Base-by-base conservation (phyloP, 1,284 basidiomycete species). In the Limonomyces culmigenus region DNA sequence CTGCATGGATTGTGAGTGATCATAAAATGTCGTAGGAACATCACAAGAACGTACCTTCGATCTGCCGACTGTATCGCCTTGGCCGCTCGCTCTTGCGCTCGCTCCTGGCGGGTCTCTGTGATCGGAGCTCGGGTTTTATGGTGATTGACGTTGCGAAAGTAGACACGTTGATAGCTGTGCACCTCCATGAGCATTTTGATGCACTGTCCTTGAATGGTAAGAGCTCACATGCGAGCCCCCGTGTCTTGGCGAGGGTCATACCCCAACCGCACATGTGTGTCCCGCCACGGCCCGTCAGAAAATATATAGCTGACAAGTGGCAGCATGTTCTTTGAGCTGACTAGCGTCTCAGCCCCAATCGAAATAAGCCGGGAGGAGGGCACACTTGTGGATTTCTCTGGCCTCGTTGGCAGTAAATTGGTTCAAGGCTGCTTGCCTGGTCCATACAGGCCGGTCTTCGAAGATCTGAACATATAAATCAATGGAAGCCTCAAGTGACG, bases 251-350 rank as follows among this genome's bases (percentile, higher is more conserved):
- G 64, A 10, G 92, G 91, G 50, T 99, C 93, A 50, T 93, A 97
- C 3, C 79, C 78, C 40, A 89, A 83, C 31, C 75, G 70, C 18
- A 97, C 69, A 33, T 93, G 65, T 5, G 83, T 83, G 50, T 97
- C 92, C 36, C 88, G 68, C 79, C 85, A 97, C 2, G 91, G 88
- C 0, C 93, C 93, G 43, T 96, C 92, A 41, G 77, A 72, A 50
- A 97, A 93, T 2, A 85, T 78, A 51, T 92, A 98, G 33, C 77
- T 77, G 5, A 76, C 70, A 3, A 80, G 55, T 11, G 76, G 71
- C 16, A 83, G 63, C 12, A 81, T 57, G 13, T 68, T 54, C 50
- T 86, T 86, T 3, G 80, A 81, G 43, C 81, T 86, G 40, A 5
- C 10, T 16, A 23, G 10, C 20, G 2, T 29, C 39, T 32, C 25